Base-by-base conservation (phyloP, 768 basidiomycete species). In the Porpolomopsis calyptriformis region DNA sequence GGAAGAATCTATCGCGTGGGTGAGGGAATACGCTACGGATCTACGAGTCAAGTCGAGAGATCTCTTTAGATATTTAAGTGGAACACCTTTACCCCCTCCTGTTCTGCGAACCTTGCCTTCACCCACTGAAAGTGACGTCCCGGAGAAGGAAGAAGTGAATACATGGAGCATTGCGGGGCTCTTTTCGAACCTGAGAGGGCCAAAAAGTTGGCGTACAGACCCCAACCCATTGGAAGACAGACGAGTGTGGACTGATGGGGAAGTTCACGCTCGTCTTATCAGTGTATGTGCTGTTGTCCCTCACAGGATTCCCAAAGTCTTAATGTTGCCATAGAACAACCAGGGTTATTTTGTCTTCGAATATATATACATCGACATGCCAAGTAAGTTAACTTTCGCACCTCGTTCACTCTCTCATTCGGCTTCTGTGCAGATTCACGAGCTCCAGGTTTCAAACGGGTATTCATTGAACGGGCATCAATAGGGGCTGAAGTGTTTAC, bases 241-340 rank as follows among this genome's bases (percentile, higher is more conserved):
- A 10, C 67, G 65, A 47, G 55, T 64, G 14, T 85, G 73, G 63
- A 78, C 72, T 14, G 85, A 88, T 50, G 86, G 87, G 6, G 85
- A 89, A 54, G 83, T 85, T 7, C 87, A 89, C 60, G 87, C 78
- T 7, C 80, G 84, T 62, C 71, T 87, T 34, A 68, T 87, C 49
- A 76, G 75, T 70, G 86, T 86, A 61, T 48, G 76, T 66, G 36
- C 12, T n/a, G 45, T 48, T 38, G 37, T 31, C 38, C 20, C 37
- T 16, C 25, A 49, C 29, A 22, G 37, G 40, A 19, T 43, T 50
- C 34, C 43, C 49, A 46, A 53, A 43, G 46, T 33, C 40, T 44
- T 27, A 35, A 20, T 19, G 18, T 22, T 39, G 51, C 44, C 24
- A 37, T 57, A 88, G 85, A 82, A 86, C 51, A 74, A 76, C 40